These are phyloP conservation scores for Coniochaeta sp. DNA, from an alignment of 2,329 filamentous ascomycete genomes.

Conservation along the genomic window DNA sequence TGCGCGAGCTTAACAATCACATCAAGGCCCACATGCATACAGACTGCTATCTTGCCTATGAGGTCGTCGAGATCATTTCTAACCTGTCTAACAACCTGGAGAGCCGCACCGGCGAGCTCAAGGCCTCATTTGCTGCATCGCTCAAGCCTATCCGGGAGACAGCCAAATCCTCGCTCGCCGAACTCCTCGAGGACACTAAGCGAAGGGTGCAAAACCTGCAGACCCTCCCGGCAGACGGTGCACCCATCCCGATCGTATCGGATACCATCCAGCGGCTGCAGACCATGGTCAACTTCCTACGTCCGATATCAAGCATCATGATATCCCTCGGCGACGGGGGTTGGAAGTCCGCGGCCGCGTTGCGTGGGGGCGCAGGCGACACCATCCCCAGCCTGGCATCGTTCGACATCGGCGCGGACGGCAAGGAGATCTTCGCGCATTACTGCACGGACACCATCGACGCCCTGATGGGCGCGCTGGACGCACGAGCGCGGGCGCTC, in stretches of 20 bases:
- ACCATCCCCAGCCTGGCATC: slow-evolving; percentile 65
- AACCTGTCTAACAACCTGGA: slow-evolving; percentile 74
- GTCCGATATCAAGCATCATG: slow-evolving; percentile 82
- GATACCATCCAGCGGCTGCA: slow-evolving; percentile 84
- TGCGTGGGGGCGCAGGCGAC: slow-evolving; percentile 49
- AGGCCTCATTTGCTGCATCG: slow-evolving; percentile 73
- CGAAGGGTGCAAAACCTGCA: slow-evolving; percentile 59
- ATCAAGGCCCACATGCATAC: slow-evolving; percentile 80
- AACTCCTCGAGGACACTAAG: slow-evolving; percentile 77
- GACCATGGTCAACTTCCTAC: slow-evolving; percentile 78
- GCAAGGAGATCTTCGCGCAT: slow-evolving; percentile 78
- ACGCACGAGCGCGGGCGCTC: slow-evolving; percentile 63
- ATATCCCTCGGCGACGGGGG: slow-evolving; percentile 88
- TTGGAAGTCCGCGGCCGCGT: slow-evolving; percentile 57
- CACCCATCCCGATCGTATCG: slow-evolving; percentile 67
- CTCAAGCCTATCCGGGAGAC: slow-evolving; percentile 88
- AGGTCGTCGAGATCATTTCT: slow-evolving; percentile 87
- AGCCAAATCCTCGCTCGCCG: slow-evolving; percentile 75
- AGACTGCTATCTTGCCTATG: slow-evolving; percentile 92
- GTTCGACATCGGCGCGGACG: slow-evolving; percentile 85
- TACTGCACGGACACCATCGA: slow-evolving; percentile 90
- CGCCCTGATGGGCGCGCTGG: slow-evolving; percentile 65
- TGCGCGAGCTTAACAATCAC: slow-evolving; percentile 83
- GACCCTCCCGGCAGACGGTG: slow-evolving; percentile 69
- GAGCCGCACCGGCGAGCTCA: slow-evolving; percentile 76